A percentile compares a stretch with the other conserved stretches of the same genome.
These are phyloP conservation scores for Cadophora malorum DNA, from an alignment of 2,329 filamentous ascomycete genomes.

Conservation along the genomic window DNA sequence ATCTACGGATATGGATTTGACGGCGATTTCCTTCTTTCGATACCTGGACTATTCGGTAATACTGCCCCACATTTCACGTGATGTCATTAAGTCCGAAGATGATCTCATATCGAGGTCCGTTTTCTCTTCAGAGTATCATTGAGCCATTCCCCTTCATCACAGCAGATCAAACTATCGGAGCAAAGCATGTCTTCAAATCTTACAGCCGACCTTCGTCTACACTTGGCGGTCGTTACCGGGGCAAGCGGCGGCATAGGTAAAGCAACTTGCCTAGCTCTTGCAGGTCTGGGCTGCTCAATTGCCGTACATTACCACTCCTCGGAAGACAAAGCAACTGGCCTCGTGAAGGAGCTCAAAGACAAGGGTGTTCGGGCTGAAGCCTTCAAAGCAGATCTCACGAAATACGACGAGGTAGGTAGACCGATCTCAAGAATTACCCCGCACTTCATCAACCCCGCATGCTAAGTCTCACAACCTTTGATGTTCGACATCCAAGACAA, in stretches of 20 bases:
- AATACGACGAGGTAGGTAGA: constrained; percentile 42
- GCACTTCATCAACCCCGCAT: not conserved
- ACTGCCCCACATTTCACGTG: constrained; percentile 9
- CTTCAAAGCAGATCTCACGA: constrained; percentile 48
- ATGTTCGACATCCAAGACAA: not conserved
- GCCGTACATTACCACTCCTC: constrained; percentile 51
- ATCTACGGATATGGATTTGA: too few species aligned
- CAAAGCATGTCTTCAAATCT: constrained; percentile 21
- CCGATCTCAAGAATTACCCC: constrained; percentile 18
- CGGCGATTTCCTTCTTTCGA: too few species aligned
- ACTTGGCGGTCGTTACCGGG: constrained; percentile 48
- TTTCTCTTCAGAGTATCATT: too few species aligned
- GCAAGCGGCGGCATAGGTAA: constrained; percentile 53
- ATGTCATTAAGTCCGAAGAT: not conserved
- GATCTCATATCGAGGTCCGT: not conserved
- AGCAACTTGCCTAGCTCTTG: constrained; percentile 50
- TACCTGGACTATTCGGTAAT: not conserved
- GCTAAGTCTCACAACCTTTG: not conserved
- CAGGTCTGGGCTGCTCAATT: constrained; percentile 49
- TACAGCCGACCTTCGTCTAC: constrained; percentile 28
- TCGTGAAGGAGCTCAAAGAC: constrained; percentile 43
- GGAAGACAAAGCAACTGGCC: constrained; percentile 37
- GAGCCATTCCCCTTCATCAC: too few species aligned
- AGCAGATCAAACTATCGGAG: too few species aligned
- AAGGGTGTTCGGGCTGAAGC: constrained; percentile 43